Conservation (phyloP, 306 rosid genomes). For the Sesbania bispinosa region DNA sequence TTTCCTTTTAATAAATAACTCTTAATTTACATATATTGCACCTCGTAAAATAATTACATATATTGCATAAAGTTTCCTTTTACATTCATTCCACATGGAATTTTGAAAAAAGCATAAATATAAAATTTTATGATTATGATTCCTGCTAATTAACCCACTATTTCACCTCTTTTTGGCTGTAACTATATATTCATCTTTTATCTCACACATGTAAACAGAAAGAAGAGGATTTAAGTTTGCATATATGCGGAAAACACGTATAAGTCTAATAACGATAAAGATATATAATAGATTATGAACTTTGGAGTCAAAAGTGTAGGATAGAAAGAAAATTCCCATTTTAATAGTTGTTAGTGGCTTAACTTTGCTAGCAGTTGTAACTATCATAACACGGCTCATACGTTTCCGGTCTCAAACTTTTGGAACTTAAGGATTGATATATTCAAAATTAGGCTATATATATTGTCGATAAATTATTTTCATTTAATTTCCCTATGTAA, state of each 20-base stretch:
- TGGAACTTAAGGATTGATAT: background rate
- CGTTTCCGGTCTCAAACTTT: background rate
- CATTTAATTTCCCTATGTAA: background rate
- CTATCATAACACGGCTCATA: background rate
- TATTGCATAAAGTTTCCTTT: too few species aligned
- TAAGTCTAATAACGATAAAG: slow-evolving; percentile 1
- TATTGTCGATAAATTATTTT: background rate
- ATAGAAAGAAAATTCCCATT: slow-evolving; percentile 6
- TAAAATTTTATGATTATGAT: background rate
- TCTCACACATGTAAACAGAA: background rate
- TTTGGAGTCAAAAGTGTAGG: background rate
- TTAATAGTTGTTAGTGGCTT: background rate
- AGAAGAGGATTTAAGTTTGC: slow-evolving; percentile 14
- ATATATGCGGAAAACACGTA: slow-evolving; percentile 33
- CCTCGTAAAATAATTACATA: too few species aligned
- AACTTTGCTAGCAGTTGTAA: slow-evolving; percentile 9
- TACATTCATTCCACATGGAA: background rate
- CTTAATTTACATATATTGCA: too few species aligned
- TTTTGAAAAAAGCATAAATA: background rate
- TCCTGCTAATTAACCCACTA: background rate
- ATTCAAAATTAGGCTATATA: background rate
- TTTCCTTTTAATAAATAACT: too few species aligned
- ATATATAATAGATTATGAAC: background rate
- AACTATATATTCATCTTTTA: slow-evolving; percentile 8
- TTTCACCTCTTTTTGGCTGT: background rate